Evolutionary conservation across 129 eudicot species (phyloP).

Genomic region (Helianthus tuberosus): DNA sequence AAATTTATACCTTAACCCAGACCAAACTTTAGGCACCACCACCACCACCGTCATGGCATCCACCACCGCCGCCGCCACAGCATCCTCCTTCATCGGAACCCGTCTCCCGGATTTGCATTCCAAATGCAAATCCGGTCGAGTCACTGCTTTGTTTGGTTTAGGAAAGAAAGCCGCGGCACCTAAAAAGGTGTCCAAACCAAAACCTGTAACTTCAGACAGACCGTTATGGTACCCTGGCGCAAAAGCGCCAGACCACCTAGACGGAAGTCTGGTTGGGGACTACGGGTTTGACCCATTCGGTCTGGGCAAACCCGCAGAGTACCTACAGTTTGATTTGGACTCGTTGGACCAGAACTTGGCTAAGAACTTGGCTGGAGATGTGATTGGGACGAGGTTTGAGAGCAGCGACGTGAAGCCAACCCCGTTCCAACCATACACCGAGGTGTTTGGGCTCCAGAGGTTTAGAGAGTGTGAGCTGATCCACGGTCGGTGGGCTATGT

Average conservation of each 20-base stretch:
- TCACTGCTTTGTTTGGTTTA: constrained; percentile 75
- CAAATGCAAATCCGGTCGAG: constrained; percentile 50
- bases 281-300: constrained; percentile 96
- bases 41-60: constrained; percentile 30
- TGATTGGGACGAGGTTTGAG: constrained; percentile 84
- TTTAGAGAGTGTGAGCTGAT: constrained; percentile 95
- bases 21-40: not conserved
- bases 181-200: not conserved
- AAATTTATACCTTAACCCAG: not conserved
- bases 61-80: constrained; percentile 59
- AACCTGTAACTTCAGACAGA: constrained; percentile 48
- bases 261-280: constrained; percentile 83
- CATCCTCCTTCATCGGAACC: constrained; percentile 78
- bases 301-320: constrained; percentile 85
- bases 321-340: constrained; percentile 78
- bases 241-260: constrained; percentile 74
- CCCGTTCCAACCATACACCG: constrained; percentile 88
- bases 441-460: constrained; percentile 93
- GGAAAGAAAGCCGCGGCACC: constrained; percentile 61
- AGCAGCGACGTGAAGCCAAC: constrained; percentile 55
- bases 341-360: constrained; percentile 90
- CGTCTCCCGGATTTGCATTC: constrained; percentile 60
- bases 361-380: constrained; percentile 72
- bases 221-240: constrained; percentile 96
- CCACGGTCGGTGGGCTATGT: constrained; percentile 96